Evolutionary conservation across 805 yeast genomes (phyloP), one percentile per base, ranked within the genome.

Genomic region (Schwanniomyces polymorphus): DNA sequence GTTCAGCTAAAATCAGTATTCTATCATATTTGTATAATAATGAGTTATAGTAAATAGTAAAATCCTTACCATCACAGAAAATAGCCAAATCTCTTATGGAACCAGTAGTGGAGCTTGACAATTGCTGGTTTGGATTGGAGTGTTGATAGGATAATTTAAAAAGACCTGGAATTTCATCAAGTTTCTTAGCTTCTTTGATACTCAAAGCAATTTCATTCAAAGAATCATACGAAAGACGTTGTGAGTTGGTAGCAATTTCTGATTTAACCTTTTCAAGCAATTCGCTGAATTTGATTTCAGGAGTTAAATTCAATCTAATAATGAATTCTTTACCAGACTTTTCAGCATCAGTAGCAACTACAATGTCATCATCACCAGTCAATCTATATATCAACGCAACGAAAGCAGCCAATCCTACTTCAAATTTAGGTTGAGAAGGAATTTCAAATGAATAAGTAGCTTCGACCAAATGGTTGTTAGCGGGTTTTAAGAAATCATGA

Each of bases 341-440:
- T 12, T 51, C 50, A 11, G 53, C 51, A 55, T 85, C 82, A 0
- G 91, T 83, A n/a, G 91, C 91, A 50, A 92, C 70, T n/a, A 86
- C 84, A 43, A 94, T 84, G 58, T 92, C 97, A 54, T 92, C 97
- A 63, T 92, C 98, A 21, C 97, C 98, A 2, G 97, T 86, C 41
- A 89, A 72, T 60, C 98, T 77, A 66, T 80, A 85, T 33, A 89
- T 76, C 47, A 92, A 75, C 0, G 86, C 81, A 21, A 86, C 81
- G 68, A 84, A 88, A 0, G 80, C 80, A 14, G 96, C 72, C 51
- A 89, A 72, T 0, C 84, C 83, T 12, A 79, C 65, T 8, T 72
- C 60, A 63, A 85, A 88, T 39, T 56, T 59, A n/a, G 38, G 38
- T 16, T 33, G 16, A 2, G 41, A 17, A 17, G 48, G 44, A 2